Evolutionary conservation across 1,284 basidiomycete genomes (phyloP).

Genomic region (Papiliotrema nemorosa): DNA sequence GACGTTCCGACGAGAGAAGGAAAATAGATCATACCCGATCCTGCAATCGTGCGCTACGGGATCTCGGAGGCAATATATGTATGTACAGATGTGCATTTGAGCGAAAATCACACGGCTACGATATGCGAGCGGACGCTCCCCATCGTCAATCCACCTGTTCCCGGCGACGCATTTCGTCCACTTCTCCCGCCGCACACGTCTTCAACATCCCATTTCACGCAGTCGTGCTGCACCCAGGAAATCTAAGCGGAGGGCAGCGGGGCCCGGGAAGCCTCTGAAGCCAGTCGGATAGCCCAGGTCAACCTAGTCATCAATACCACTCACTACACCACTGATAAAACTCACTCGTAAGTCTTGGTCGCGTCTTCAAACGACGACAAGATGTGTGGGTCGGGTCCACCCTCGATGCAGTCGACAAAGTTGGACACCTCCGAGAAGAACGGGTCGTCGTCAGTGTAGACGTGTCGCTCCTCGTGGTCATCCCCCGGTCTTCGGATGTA

Average conservation of each 20-base stretch:
- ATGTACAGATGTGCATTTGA: too few relatives aligned
- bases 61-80: too few relatives aligned
- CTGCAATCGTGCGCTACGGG: too few relatives aligned
- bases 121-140: too few relatives aligned
- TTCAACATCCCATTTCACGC: too few relatives aligned
- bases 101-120: too few relatives aligned
- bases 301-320: constrained; percentile 10
- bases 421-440: constrained; percentile 88
- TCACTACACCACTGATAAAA: background rate
- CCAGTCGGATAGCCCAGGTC: constrained; percentile 63
- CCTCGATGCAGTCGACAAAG: constrained; percentile 74
- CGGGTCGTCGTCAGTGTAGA: constrained; percentile 69
- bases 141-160: too few relatives aligned
- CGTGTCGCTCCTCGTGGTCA: constrained; percentile 72
- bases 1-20: too few relatives aligned
- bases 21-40: too few relatives aligned
- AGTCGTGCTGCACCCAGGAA: too few relatives aligned
- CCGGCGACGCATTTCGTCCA: too few relatives aligned
- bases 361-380: constrained; percentile 62
- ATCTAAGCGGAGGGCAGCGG: constrained; percentile 4
- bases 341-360: constrained; percentile 23
- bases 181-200: too few relatives aligned
- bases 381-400: constrained; percentile 45
- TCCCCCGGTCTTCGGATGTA: constrained; percentile 75
- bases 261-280: constrained; percentile 58